Evolutionary conservation across 345 rosid species (phyloP).

Genomic region (Eucalyptus decipiens): DNA sequence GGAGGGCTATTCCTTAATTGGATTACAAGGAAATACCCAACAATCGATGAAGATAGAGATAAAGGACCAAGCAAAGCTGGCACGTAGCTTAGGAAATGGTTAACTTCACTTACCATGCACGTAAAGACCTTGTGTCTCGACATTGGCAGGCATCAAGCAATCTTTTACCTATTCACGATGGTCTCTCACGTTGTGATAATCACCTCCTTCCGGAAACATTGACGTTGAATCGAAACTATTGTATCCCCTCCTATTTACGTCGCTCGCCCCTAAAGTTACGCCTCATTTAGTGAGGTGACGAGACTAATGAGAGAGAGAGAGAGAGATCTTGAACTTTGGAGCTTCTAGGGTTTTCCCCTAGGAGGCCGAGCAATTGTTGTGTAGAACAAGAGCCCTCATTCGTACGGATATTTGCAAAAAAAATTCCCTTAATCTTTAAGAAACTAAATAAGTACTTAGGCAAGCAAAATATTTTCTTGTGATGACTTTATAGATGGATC

Average conservation of each 20-base stretch:
- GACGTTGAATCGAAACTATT: background rate
- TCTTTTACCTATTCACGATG: background rate
- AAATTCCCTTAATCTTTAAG: background rate
- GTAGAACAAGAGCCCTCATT: background rate
- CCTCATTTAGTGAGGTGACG: background rate
- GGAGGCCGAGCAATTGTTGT: background rate
- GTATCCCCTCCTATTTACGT: background rate
- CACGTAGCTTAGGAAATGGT: background rate
- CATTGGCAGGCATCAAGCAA: slow-evolving; percentile 41
- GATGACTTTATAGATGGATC: background rate
- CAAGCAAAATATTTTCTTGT: background rate
- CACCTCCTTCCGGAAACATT: background rate
- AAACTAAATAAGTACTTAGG: background rate
- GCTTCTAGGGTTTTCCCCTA: background rate
- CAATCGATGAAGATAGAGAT: background rate
- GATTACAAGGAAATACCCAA: background rate
- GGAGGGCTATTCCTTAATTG: background rate
- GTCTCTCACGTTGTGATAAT: background rate
- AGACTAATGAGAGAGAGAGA: background rate
- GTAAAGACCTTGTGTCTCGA: slow-evolving; percentile 33
- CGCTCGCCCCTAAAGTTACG: background rate
- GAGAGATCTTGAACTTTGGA: background rate
- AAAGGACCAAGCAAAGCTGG: background rate
- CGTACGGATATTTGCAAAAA: background rate
- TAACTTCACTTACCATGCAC: slow-evolving; percentile 48